Evolutionary conservation across 2,329 filamentous ascomycete genomes (phyloP).

Genomic region (Talaromyces rugulosus): DNA sequence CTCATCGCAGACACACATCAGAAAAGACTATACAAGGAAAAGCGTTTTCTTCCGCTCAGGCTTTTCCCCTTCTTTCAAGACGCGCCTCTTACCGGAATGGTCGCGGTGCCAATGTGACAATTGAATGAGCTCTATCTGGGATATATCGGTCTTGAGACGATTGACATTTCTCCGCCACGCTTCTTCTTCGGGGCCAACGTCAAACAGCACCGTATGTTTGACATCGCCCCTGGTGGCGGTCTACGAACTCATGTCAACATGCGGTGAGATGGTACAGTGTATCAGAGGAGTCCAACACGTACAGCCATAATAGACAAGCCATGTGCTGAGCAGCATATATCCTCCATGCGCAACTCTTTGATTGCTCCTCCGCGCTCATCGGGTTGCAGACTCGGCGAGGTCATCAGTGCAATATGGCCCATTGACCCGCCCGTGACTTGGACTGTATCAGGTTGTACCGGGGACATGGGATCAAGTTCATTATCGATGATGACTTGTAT

Average conservation of each 20-base stretch:
- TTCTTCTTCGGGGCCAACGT: conserved; percentile 51
- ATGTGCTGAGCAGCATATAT: conserved; percentile 52
- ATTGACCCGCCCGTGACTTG: conserved; percentile 39
- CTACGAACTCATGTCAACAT: conserved; percentile 21
- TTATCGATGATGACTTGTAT: conserved; percentile 52
- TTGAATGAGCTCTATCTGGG: conserved; percentile 45
- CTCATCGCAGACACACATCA: neutral
- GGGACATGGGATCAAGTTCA: conserved; percentile 52
- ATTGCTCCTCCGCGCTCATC: conserved; percentile 38
- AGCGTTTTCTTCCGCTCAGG: too few relatives aligned
- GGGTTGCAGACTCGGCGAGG: conserved; percentile 25
- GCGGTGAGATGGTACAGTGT: neutral
- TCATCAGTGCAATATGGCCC: conserved; percentile 37
- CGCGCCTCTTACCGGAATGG: conserved; percentile 42
- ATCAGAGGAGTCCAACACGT: conserved; percentile 14
- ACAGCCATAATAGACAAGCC: conserved; percentile 52
- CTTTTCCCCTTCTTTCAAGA: neutral
- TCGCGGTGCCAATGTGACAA: conserved; percentile 55
- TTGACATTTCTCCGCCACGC: conserved; percentile 49
- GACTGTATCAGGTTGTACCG: conserved; percentile 41
- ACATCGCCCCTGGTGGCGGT: conserved; percentile 44
- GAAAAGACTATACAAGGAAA: neutral
- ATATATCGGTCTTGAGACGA: conserved; percentile 41
- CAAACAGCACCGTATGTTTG: conserved; percentile 50
- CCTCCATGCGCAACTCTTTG: conserved; percentile 47